phyloP scores from a whole-genome alignment of 108 stramenopile species.

The Nitzschia sp. region DNA sequence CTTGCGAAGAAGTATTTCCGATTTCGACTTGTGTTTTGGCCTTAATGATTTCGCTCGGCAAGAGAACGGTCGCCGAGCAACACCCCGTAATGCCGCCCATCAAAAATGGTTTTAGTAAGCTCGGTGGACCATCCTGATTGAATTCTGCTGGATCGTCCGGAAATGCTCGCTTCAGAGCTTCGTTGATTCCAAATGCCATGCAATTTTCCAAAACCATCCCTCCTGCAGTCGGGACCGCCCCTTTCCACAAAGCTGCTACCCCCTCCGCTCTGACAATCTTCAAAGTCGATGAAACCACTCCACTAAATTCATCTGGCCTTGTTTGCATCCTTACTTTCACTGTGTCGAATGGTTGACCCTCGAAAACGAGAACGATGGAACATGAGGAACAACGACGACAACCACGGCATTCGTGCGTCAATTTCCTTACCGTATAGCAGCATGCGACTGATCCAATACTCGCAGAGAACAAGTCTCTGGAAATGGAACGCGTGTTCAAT shows the following conservation, averaged over 20 bases:
- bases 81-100: slow-evolving; percentile 88
- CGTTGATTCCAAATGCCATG: slow-evolving; percentile 92
- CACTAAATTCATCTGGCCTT: slow-evolving; percentile 49
- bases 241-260: slow-evolving; percentile 72
- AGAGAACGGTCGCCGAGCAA: slow-evolving; percentile 73
- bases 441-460: slow-evolving; percentile 77
- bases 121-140: slow-evolving; percentile 51
- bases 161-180: slow-evolving; percentile 86
- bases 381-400: background rate
- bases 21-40: slow-evolving; percentile 86
- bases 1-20: slow-evolving; percentile 56
- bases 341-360: slow-evolving; percentile 83
- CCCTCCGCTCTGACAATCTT: slow-evolving; percentile 69
- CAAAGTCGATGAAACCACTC: slow-evolving; percentile 46
- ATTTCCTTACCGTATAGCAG: slow-evolving; percentile 58
- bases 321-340: slow-evolving; percentile 90
- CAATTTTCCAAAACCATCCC: slow-evolving; percentile 90
- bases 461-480: slow-evolving; percentile 85
- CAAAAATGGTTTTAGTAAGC: slow-evolving; percentile 76
- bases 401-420: background rate
- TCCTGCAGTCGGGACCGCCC: slow-evolving; percentile 82
- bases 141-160: slow-evolving; percentile 46
- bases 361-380: background rate
- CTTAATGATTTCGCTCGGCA: slow-evolving; percentile 88
- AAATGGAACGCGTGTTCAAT: slow-evolving; percentile 61